Conservation (phyloP, 2,329 filamentous ascomycete species). For the Botryotinia calthae region DNA sequence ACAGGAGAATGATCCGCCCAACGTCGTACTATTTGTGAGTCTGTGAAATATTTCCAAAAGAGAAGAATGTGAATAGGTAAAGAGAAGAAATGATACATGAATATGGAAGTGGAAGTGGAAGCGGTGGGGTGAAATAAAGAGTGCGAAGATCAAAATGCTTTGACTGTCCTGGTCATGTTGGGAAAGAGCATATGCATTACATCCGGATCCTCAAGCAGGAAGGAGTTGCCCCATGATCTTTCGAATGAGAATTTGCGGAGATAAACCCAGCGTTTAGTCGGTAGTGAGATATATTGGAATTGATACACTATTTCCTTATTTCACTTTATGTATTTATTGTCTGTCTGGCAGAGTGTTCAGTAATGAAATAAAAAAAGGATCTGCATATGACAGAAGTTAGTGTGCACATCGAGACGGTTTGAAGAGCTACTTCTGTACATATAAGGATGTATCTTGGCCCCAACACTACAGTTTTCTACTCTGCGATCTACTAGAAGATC, state of each 20-base stretch:
- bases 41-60: too few species aligned
- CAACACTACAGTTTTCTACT: too few species aligned
- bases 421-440: neutral
- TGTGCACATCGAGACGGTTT: neutral
- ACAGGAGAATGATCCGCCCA: neutral
- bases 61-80: too few species aligned
- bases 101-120: neutral
- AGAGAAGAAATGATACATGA: neutral
- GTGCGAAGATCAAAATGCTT: neutral
- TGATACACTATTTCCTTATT: neutral
- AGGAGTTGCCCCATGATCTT: neutral
- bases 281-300: neutral
- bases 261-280: neutral
- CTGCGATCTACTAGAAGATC: neutral
- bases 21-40: neutral
- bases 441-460: neutral
- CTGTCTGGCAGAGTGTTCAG: neutral
- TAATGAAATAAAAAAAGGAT: neutral
- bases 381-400: neutral
- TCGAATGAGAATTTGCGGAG: too few species aligned
- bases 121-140: fast-evolving
- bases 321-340: neutral
- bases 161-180: neutral
- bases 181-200: neutral
- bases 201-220: neutral